Conservation (phyloP, 805 yeast genomes). For the Metschnikowia kofuensis region DNA sequence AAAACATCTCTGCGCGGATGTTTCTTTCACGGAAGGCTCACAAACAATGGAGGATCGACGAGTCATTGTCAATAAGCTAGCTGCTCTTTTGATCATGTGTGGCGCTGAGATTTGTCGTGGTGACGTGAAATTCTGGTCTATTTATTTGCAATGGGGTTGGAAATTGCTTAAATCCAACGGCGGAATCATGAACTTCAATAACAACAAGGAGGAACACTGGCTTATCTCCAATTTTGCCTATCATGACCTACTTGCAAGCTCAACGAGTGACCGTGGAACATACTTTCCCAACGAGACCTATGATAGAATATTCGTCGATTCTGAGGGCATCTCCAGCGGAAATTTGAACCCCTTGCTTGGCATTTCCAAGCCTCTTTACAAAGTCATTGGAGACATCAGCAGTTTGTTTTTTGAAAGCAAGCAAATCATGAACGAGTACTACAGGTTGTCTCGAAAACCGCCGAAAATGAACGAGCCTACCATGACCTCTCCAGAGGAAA, state of each 20-base stretch:
- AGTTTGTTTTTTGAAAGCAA: constrained; percentile 55
- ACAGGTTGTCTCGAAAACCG: constrained; percentile 1
- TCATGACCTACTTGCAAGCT: constrained; percentile 70
- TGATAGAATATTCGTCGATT: constrained; percentile 45
- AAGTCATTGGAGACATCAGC: constrained; percentile 65
- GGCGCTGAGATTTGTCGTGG: constrained; percentile 86
- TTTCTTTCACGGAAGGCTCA: constrained; percentile 23
- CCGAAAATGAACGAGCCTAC: neutral
- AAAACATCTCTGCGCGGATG: constrained; percentile 31
- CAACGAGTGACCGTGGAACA: constrained; percentile 57
- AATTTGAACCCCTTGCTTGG: constrained; percentile 71
- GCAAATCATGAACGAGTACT: constrained; percentile 19
- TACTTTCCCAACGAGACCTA: constrained; percentile 64
- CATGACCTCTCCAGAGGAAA: constrained; percentile 2
- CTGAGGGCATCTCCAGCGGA: constrained; percentile 33
- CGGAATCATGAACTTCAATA: constrained; percentile 53
- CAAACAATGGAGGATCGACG: constrained; percentile 26
- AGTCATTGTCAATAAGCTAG: constrained; percentile 46
- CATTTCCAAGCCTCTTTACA: constrained; percentile 64
- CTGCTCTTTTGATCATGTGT: constrained; percentile 63
- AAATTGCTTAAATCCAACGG: constrained; percentile 59
- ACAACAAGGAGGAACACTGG: constrained; percentile 64
- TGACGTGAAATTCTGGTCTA: constrained; percentile 74
- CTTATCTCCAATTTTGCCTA: constrained; percentile 75
- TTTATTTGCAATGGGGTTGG: constrained; percentile 63